Evolutionary conservation across 768 basidiomycete genomes (phyloP), one percentile per base, ranked within the genome.

Genomic region (Rhizopogon rudus): DNA sequence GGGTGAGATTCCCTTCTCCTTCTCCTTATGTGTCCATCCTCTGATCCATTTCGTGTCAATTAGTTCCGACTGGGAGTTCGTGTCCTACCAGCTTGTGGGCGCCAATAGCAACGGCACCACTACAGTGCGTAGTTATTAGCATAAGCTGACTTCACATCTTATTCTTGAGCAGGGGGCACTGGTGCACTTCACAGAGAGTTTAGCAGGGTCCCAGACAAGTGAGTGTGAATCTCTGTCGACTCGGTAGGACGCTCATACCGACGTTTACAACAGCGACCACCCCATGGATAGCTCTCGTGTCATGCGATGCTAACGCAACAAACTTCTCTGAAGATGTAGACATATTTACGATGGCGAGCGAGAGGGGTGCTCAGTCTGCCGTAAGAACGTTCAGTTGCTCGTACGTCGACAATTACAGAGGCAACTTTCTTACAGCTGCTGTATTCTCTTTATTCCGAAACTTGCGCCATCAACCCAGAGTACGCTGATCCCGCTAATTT

Each of bases 271-370:
- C 65, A 81, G 87, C 89, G 3, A 76, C 73, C 5, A 91, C 93
- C 0, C 92, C 94, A 3, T 97, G 93, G 93, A 88, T 97, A 62
- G 94, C 94, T 12, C 78, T 94, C 59, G 81, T 97, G 48, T 80
- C 84, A 3, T 96, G 93, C 68, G 93, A 95, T 64, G 64, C 66
- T 54, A 93, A 94, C 67, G 78, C 85, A 16, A 90, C 90, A 14
- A 72, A 80, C 56, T 74, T 81, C 3, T 83, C 84, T 1, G 66
- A 74, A 51, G 75, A 80, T 3, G 67, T 75, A 46, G 93, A 97
- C 66, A 80, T 95, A 51, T 93, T 97, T 69, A 91, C 90, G 0
- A 76, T 91, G 41, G 92, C 91, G 20, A 75, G 79, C 41, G 82
- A 87, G 58, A 76, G 82, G 58, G 94, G 94, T 5, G 94, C 93